A percentile compares a stretch with the other conserved stretches of the same genome.
Conservation (phyloP, 768 basidiomycete species). For the Amanita thiersii region DNA sequence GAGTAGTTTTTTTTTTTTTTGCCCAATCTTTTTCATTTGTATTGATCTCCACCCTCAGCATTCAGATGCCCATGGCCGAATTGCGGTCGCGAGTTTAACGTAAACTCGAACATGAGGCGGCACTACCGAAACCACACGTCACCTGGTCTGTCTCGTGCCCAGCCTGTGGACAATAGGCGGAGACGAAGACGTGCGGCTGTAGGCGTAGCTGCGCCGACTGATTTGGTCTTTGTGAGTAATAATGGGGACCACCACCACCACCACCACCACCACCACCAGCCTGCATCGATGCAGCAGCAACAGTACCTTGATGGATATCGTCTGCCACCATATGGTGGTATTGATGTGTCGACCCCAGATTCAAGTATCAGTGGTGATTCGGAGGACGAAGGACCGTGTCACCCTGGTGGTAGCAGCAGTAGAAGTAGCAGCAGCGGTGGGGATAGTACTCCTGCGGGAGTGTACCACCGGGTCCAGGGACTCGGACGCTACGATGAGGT, state of each 20-base stretch:
- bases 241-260: not conserved
- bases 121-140: constrained; percentile 63
- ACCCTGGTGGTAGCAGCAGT: not conserved
- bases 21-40: not conserved
- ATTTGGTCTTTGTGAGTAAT: constrained; percentile 13
- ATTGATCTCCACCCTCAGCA: constrained; percentile 29
- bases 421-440: constrained; percentile 1
- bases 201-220: not conserved
- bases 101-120: constrained; percentile 79
- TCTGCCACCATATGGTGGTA: not conserved
- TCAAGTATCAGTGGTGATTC: constrained; percentile 7
- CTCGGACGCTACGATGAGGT: no score
- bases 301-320: not conserved
- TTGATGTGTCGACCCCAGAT: constrained; percentile 1
- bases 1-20: constrained; percentile 17
- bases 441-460: no score
- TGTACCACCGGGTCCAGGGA: not conserved
- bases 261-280: not conserved
- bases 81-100: constrained; percentile 74
- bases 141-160: constrained; percentile 22
- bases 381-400: constrained; percentile 3
- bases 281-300: not conserved
- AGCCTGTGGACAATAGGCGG: constrained; percentile 20
- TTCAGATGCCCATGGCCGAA: constrained; percentile 69
- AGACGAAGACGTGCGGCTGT: constrained; percentile 13